These are phyloP conservation scores for Saccharomycopsis schoenii DNA, from an alignment of 805 yeast species.

Conservation along the genomic window DNA sequence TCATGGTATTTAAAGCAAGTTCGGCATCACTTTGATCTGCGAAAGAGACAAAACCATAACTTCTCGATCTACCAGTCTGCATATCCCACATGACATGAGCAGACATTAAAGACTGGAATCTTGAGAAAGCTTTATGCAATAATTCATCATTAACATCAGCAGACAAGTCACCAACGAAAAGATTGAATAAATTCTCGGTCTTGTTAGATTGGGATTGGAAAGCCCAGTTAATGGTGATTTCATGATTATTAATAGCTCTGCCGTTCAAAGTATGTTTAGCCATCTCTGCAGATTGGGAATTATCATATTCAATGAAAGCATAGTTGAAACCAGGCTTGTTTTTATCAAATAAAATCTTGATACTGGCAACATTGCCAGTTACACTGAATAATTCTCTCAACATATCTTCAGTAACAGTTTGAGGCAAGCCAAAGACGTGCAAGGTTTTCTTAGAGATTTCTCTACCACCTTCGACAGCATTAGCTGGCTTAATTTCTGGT, in stretches of 20 bases:
- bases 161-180: conserved; percentile 81
- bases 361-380: conserved; percentile 50
- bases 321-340: conserved; percentile 66
- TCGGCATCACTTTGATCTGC: conserved; percentile 60
- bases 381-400: conserved; percentile 52
- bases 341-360: conserved; percentile 69
- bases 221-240: conserved; percentile 70
- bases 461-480: conserved; percentile 72
- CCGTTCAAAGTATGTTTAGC: conserved; percentile 59
- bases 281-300: conserved; percentile 45
- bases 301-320: conserved; percentile 71
- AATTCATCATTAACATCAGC: conserved; percentile 75
- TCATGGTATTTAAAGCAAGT: conserved; percentile 59
- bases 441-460: conserved; percentile 63
- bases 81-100: conserved; percentile 97
- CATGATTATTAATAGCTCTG: conserved; percentile 40
- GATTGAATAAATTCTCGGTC: conserved; percentile 48
- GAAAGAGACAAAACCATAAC: conserved; percentile 85
- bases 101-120: conserved; percentile 53
- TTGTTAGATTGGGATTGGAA: conserved; percentile 67
- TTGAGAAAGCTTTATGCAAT: conserved; percentile 45
- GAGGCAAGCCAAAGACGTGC: conserved; percentile 68
- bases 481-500: conserved; percentile 42
- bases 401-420: conserved; percentile 52
- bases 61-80: conserved; percentile 87